Evolutionary conservation across 495 filamentous ascomycete species (phyloP).

Genomic region (Sporormia fimetaria): DNA sequence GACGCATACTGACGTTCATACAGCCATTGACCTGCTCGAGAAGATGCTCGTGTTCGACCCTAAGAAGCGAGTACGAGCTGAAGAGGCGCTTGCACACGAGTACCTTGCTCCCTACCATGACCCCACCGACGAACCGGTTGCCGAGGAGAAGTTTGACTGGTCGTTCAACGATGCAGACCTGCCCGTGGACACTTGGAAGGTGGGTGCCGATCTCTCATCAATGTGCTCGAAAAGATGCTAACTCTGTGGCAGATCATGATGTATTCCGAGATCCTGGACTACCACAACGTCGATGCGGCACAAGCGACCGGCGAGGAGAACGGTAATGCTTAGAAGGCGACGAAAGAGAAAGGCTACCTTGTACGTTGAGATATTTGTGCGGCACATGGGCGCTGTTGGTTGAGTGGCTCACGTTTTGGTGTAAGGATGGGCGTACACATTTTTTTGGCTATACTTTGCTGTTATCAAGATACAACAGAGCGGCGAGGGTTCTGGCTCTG

Average conservation of each 20-base stretch:
- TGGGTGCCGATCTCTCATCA: constrained; percentile 38
- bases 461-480: too few relatives aligned
- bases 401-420: too few relatives aligned
- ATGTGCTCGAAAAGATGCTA: constrained; percentile 3
- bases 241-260: constrained; percentile 45
- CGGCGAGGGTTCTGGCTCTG: too few relatives aligned
- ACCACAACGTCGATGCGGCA: constrained; percentile 75
- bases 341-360: not conserved
- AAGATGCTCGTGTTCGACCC: constrained; percentile 97
- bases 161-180: constrained; percentile 99
- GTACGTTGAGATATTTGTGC: too few relatives aligned
- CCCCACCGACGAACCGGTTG: constrained; percentile 86
- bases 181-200: constrained; percentile 99
- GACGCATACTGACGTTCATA: constrained; percentile 5
- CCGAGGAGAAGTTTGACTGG: constrained; percentile 98
- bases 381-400: too few relatives aligned
- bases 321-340: constrained; percentile 7
- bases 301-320: constrained; percentile 18
- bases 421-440: too few relatives aligned
- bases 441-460: too few relatives aligned
- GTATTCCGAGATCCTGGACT: constrained; percentile 99
- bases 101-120: constrained; percentile 97
- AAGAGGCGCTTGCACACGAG: constrained; percentile 74
- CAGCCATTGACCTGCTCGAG: constrained; percentile 89
- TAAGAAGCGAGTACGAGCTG: constrained; percentile 75